These are phyloP conservation scores for Candida railenensis DNA, from an alignment of 805 yeast species.

Conservation along the genomic window DNA sequence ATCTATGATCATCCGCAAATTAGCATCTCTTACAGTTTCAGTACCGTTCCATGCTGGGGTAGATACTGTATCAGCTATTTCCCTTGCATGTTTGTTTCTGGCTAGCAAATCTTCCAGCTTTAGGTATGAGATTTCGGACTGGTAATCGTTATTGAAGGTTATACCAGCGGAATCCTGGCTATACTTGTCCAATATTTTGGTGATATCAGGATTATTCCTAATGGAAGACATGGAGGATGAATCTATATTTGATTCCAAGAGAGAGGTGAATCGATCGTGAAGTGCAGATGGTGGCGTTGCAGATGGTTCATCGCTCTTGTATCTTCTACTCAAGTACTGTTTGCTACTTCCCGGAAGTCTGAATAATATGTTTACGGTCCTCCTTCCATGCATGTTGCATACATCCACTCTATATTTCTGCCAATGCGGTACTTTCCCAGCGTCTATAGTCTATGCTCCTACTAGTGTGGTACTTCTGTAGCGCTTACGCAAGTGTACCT, in stretches of 20 bases:
- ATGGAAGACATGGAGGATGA: slow-evolving; percentile 14
- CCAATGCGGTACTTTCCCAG: not conserved
- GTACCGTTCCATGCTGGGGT: slow-evolving; percentile 32
- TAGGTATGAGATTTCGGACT: slow-evolving; percentile 16
- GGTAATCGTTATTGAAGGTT: not conserved
- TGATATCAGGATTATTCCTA: slow-evolving; percentile 18
- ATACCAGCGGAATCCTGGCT: slow-evolving; percentile 7
- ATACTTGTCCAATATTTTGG: slow-evolving; percentile 14
- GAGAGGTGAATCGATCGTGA: slow-evolving; percentile 30
- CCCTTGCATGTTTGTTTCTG: slow-evolving; percentile 29
- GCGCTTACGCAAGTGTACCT: too few species aligned
- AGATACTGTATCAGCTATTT: slow-evolving; percentile 17
- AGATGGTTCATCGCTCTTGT: not conserved
- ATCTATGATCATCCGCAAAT: slow-evolving; percentile 33
- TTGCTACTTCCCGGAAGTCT: not conserved
- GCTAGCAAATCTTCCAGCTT: slow-evolving; percentile 30
- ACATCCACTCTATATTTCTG: not conserved
- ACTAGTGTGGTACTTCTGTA: too few species aligned
- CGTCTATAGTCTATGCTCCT: too few species aligned
- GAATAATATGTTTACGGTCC: not conserved
- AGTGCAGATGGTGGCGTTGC: slow-evolving; percentile 20
- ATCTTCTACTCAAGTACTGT: not conserved
- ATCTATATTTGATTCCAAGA: slow-evolving; percentile 27
- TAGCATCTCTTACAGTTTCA: slow-evolving; percentile 24
- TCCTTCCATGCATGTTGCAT: not conserved